Base-by-base conservation (phyloP, 768 basidiomycete genomes). In the Trametes meyenii region DNA sequence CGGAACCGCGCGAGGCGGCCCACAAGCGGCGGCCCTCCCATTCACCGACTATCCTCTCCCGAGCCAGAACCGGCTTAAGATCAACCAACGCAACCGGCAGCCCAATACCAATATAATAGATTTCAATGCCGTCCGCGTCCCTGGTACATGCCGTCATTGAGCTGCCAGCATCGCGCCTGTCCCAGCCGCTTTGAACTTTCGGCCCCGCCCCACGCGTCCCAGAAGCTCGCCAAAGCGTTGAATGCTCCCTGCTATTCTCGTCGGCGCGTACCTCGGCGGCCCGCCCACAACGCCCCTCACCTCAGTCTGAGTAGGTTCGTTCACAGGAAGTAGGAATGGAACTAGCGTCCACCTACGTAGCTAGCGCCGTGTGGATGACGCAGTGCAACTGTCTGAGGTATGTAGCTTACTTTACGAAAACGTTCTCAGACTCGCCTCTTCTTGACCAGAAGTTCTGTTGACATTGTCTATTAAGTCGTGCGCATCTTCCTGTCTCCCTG, bases 201-300 rank as follows among this genome's bases (percentile, higher is more conserved):
- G 53, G 60, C 33, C 40, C 60, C 60, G 53, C 17, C 36, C 13
- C 19, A 53, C 23, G 50, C 43, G 60, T 16, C 26, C 52, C 51
- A 24, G 50, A 52, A 60, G 29, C 43, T 39, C 39, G 51, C 52
- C 33, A 48, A 44, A 60, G 26, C 51, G 11, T 45, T 45, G 45
- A 21, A 57, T 33, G 55, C 16, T 26, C 35, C 29, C 29, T 16
- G 55, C 55, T 50, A 33, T 50, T 35, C 56, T 48, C 50, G 24
- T 17, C 29, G n/a, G 49, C 57, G 48, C 57, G 57, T 58, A 49
- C 49, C 57, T 50, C 2, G 49, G 43, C 33, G 11, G 11, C 21
- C 39, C 48, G 49, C 40, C 29, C 49, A 12, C 46, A 33, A 8
- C 8, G 29, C 29, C 3, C 29, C 29, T 3, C 29, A 8, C 29